Evolutionary conservation across 345 rosid genomes (phyloP), one percentile per base, ranked within the genome.

Genomic region (Syzygium aqueum): DNA sequence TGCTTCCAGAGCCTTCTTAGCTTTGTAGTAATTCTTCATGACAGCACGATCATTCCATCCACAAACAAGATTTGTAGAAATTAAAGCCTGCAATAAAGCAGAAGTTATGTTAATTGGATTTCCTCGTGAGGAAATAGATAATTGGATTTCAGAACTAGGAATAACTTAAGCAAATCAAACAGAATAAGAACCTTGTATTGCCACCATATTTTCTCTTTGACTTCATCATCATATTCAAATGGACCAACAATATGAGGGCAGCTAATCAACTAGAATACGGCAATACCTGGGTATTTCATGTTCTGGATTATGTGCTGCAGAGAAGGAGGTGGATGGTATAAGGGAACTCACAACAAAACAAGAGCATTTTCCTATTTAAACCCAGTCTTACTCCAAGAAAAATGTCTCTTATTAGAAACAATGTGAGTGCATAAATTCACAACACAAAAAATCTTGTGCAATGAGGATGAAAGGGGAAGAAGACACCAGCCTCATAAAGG

Each of bases 131-230:
- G 80, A 25, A 73, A 21, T 1, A 11, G 61, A n/a, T 56, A 23
- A 9, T 56, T 56, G 0, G 49, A 73, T 37, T 73, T 73, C 49
- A 73, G 80, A 73, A 73, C 3, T 2, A 73, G 16, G 77, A 57
- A 19, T 83, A 57, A 78, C n/a, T 85, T 87, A 22, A 49, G 51
- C 49, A 77, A 83, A 65, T 30, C n/a, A n/a, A n/a, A n/a, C n/a
- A n/a, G n/a, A n/a, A n/a, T n/a, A n/a, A n/a, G n/a, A n/a, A n/a
- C n/a, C n/a, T n/a, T n/a, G 91, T 95, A 96, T 86, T 96, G 96
- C 98, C 96, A 94, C 99, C n/a, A n/a, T n/a, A n/a, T n/a, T n/a
- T n/a, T n/a, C n/a, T n/a, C 99, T 90, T 93, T 97, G 88, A 97
- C 91, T 87, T 95, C 96, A 86, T 94, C 98, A 91, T 97, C 99